Evolutionary conservation across 768 basidiomycete genomes (phyloP).

Genomic region (Mycena vulgaris): DNA sequence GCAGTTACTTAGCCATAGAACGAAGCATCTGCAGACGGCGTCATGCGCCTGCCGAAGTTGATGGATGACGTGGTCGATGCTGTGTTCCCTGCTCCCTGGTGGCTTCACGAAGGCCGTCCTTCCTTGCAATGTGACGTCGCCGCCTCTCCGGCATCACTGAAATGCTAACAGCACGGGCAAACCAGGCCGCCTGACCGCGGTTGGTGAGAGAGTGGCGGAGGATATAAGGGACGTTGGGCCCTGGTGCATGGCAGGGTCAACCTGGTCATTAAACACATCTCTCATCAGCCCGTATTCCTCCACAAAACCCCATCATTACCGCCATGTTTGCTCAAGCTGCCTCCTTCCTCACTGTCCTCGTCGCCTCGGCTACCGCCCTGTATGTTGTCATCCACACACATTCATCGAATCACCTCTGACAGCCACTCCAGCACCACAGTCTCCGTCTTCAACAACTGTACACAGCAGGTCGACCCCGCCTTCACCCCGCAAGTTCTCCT

Average conservation of each 20-base stretch:
- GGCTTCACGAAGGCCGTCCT: slow-evolving; percentile 13
- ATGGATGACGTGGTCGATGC: slow-evolving; percentile 9
- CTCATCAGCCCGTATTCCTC: slow-evolving; percentile 2
- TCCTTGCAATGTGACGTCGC: slow-evolving; percentile 6
- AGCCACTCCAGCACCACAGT: slow-evolving; percentile 18
- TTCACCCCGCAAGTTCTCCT: slow-evolving; percentile 28
- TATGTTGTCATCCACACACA: slow-evolving; percentile 19
- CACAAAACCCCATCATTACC: slow-evolving; percentile 4
- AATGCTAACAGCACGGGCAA: slow-evolving; percentile 8
- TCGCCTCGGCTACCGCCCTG: slow-evolving; percentile 23
- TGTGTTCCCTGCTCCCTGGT: slow-evolving; percentile 4
- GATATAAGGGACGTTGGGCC: not conserved
- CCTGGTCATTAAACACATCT: slow-evolving; percentile 8
- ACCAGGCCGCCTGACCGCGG: slow-evolving; percentile 10
- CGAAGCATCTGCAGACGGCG: not conserved
- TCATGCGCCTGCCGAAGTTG: slow-evolving; percentile 4
- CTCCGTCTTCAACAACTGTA: slow-evolving; percentile 21
- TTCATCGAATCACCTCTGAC: slow-evolving; percentile 10
- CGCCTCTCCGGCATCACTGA: slow-evolving; percentile 1
- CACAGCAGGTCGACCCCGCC: slow-evolving; percentile 23
- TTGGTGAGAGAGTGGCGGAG: slow-evolving; percentile 13
- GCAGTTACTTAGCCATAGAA: slow-evolving; percentile 4
- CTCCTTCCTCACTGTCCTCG: slow-evolving; percentile 16
- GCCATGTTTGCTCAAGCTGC: slow-evolving; percentile 23
- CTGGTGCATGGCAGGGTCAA: slow-evolving; percentile 2